Conservation (phyloP, 2,329 filamentous ascomycete genomes). For the Cladobotryum protrusum region DNA sequence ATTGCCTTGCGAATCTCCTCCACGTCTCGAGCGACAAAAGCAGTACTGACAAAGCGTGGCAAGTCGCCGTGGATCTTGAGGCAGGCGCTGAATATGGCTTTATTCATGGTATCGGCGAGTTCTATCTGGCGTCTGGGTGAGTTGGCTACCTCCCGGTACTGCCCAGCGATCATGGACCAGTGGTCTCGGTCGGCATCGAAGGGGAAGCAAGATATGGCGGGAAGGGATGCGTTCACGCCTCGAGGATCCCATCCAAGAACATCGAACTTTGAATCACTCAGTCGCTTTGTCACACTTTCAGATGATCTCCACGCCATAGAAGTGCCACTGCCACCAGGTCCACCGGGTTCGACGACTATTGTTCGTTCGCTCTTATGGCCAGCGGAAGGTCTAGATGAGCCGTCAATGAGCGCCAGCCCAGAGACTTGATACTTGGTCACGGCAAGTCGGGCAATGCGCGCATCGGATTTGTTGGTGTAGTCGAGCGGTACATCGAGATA, state of each 20-base stretch:
- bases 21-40: conserved; percentile 42
- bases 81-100: conserved; percentile 39
- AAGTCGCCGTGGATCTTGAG: conserved; percentile 38
- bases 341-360: conserved; percentile 45
- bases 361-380: conserved; percentile 39
- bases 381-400: conserved; percentile 10
- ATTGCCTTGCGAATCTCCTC: conserved; percentile 42
- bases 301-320: conserved; percentile 32
- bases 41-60: conserved; percentile 40
- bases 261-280: conserved; percentile 39
- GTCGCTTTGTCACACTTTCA: conserved; percentile 32
- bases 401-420: conserved; percentile 29
- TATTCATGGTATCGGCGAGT: conserved; percentile 39
- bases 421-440: conserved; percentile 45
- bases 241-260: conserved; percentile 51
- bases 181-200: conserved; percentile 39
- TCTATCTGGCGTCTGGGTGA: conserved; percentile 34
- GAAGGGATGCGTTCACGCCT: conserved; percentile 43
- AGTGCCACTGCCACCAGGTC: conserved; percentile 44
- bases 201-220: conserved; percentile 41
- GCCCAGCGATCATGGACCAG: conserved; percentile 35
- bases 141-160: conserved; percentile 33
- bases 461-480: conserved; percentile 39
- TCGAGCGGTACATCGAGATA: conserved; percentile 44
- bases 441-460: conserved; percentile 39